These are phyloP conservation scores for Eutrema yunnanense DNA, from an alignment of 345 rosid species.

Conservation along the genomic window DNA sequence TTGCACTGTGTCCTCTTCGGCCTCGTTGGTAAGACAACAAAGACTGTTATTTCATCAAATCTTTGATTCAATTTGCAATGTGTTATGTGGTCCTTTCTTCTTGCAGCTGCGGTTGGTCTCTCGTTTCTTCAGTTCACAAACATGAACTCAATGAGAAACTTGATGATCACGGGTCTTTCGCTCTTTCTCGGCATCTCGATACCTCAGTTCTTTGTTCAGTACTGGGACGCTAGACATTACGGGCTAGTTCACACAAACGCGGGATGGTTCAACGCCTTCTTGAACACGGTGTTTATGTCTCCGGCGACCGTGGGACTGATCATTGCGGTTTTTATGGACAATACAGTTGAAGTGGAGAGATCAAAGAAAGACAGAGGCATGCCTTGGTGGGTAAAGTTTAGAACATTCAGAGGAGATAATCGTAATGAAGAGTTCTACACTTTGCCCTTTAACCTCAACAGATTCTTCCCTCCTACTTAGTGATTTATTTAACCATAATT, in stretches of 20 bases:
- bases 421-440: conserved; percentile 95
- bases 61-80: not conserved
- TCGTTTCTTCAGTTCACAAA: conserved; percentile 98
- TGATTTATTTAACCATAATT: not conserved
- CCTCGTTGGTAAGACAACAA: conserved; percentile 49
- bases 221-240: conserved; percentile 48
- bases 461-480: conserved; percentile 89
- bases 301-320: conserved; percentile 74
- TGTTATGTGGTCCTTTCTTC: not conserved
- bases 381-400: conserved; percentile 98
- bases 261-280: conserved; percentile 77
- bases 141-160: conserved; percentile 94
- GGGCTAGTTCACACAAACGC: conserved; percentile 84
- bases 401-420: conserved; percentile 84
- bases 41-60: not conserved
- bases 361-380: conserved; percentile 90
- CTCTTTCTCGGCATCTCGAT: conserved; percentile 85
- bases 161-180: conserved; percentile 68
- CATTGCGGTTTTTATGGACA: conserved; percentile 73
- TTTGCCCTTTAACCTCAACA: conserved; percentile 89
- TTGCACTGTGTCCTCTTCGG: conserved; percentile 85
- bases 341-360: conserved; percentile 73
- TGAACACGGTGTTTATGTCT: conserved; percentile 87
- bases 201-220: conserved; percentile 75
- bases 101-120: conserved; percentile 80